These are phyloP conservation scores for Bipolaris sorokiniana DNA, from an alignment of 2,329 filamentous ascomycete species.

Conservation along the genomic window DNA sequence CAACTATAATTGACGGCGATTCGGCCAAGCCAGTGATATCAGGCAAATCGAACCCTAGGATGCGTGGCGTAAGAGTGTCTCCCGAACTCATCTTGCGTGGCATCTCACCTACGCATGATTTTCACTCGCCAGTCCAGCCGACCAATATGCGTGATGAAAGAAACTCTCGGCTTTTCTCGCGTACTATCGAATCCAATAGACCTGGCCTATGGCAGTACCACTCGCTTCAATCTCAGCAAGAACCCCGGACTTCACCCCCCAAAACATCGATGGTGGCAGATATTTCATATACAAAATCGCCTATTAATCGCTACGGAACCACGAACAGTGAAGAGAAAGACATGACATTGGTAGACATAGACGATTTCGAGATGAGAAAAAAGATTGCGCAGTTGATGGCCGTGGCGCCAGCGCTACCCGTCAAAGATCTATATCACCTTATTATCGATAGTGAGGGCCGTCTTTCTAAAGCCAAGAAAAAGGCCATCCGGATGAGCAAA, in stretches of 20 bases:
- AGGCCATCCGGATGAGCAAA: slow-evolving; percentile 8
- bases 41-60: not conserved
- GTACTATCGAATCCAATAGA: not conserved
- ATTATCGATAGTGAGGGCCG: slow-evolving; percentile 19
- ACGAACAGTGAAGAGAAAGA: not conserved
- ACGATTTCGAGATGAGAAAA: slow-evolving; percentile 15
- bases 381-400: slow-evolving; percentile 29
- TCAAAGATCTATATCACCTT: slow-evolving; percentile 25
- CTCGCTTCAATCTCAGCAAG: not conserved
- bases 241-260: not conserved
- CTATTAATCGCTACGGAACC: not conserved
- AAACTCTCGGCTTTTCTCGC: not conserved
- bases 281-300: not conserved
- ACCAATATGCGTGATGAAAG: slow-evolving; percentile 3
- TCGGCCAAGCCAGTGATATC: not conserved
- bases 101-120: not conserved
- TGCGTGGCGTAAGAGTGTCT: not conserved
- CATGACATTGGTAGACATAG: slow-evolving; percentile 22
- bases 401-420: slow-evolving; percentile 22
- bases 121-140: not conserved
- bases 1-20: slow-evolving; percentile 24
- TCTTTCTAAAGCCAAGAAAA: slow-evolving; percentile 8
- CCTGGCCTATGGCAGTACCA: not conserved
- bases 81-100: not conserved
- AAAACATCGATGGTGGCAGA: not conserved